Percentiles rank a stretch among this genome's conserved stretches.
Conservation (phyloP, 2,329 filamentous ascomycete genomes). For the Trichophyton mentagrophytes region DNA sequence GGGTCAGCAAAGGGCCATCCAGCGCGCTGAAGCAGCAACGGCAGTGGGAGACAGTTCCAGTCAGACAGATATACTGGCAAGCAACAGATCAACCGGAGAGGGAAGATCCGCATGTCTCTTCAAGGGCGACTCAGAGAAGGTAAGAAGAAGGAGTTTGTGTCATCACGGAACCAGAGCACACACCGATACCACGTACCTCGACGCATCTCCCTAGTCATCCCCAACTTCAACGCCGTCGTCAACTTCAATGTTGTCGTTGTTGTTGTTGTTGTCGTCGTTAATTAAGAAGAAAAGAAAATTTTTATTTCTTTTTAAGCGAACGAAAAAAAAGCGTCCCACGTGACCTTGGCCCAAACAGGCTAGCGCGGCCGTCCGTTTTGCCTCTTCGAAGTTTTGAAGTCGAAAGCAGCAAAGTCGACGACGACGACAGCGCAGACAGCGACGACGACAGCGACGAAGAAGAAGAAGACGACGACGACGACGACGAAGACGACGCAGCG, state of each 20-base stretch:
- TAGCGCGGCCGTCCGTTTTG: not conserved
- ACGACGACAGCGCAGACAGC: not conserved
- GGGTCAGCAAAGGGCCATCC: not conserved
- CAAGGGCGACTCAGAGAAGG: conserved; percentile 51
- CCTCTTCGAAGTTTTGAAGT: not conserved
- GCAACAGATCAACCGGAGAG: conserved; percentile 55
- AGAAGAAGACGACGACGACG: not conserved
- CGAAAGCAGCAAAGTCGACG: not conserved
- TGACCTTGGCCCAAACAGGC: not conserved
- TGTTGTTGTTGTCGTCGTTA: conserved; percentile 23
- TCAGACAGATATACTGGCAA: conserved; percentile 63
- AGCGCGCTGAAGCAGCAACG: not conserved
- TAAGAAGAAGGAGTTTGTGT: conserved; percentile 44
- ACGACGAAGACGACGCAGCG: not conserved
- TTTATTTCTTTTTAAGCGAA: not conserved
- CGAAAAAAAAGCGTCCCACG: not conserved
- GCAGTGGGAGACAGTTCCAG: conserved; percentile 10
- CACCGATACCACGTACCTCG: not conserved
- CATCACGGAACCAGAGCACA: not conserved
- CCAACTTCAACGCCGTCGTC: not conserved
- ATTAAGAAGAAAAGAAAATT: conserved; percentile 12
- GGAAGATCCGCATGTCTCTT: conserved; percentile 49
- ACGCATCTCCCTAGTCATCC: not conserved
- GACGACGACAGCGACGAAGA: not conserved
- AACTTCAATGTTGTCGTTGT: conserved; percentile 41